Percentiles rank a stretch among this genome's conserved stretches.
Conservation (phyloP, 371 early-diverging fungal genomes). For the Zopfochytrium polystomum region DNA sequence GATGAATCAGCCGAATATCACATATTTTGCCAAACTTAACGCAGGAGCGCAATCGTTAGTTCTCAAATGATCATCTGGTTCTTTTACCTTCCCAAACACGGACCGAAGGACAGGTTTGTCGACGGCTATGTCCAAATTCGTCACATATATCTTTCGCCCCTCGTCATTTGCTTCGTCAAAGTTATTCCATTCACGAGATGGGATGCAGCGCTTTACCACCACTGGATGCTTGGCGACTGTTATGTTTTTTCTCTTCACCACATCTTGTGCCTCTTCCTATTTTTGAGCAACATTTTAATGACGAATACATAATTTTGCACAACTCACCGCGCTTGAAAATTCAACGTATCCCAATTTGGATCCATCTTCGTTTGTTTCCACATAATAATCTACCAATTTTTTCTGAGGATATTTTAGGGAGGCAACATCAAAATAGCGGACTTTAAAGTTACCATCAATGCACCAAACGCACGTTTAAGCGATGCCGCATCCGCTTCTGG, state of each 20-base stretch:
- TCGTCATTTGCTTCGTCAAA: slow-evolving; percentile 28
- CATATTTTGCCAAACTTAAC: slow-evolving; percentile 41
- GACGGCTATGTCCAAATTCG: slow-evolving; percentile 29
- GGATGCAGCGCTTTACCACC: slow-evolving; percentile 38
- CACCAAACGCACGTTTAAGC: slow-evolving; percentile 24
- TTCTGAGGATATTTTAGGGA: no score
- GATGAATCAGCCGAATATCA: slow-evolving; percentile 38
- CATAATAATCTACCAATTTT: slow-evolving; percentile 37
- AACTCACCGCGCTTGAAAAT: slow-evolving; percentile 24
- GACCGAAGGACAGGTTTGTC: slow-evolving; percentile 36
- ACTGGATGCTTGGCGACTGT: slow-evolving; percentile 19
- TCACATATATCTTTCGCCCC: slow-evolving; percentile 41
- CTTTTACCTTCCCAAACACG: slow-evolving; percentile 40
- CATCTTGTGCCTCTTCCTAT: slow-evolving; percentile 28
- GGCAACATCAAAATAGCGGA: not conserved
- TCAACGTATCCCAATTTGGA: slow-evolving; percentile 42
- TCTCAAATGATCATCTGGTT: no score
- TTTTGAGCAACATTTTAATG: not conserved
- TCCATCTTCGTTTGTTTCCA: slow-evolving; percentile 37
- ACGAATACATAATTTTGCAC: not conserved
- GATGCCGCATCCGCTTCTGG: slow-evolving; percentile 15
- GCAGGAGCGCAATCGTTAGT: not conserved
- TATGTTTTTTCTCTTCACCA: slow-evolving; percentile 14
- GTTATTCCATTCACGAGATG: slow-evolving; percentile 38
- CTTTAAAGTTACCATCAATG: not conserved